Conservation (phyloP, 2,329 filamentous ascomycete species). For the Alternaria sp. region DNA sequence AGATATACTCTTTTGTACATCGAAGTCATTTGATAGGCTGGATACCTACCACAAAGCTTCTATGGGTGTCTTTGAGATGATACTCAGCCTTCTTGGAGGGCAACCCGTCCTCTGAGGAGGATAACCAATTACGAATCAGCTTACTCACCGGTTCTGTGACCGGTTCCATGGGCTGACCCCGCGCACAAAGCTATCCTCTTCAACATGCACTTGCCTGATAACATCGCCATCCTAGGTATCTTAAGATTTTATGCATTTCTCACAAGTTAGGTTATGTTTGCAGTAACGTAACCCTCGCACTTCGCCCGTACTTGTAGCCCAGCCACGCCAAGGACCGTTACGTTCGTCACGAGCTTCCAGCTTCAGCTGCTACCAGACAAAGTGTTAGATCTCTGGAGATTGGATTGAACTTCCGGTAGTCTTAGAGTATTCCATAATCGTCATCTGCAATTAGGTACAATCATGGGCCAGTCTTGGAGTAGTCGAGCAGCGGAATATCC, state of each 20-base stretch:
- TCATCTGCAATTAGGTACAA: neutral
- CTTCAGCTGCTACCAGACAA: neutral
- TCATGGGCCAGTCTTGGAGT: slow-evolving; percentile 20
- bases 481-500: neutral
- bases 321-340: neutral
- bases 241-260: neutral
- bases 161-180: slow-evolving; percentile 14
- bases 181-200: slow-evolving; percentile 8
- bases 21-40: neutral
- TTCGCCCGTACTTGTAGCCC: neutral
- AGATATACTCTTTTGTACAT: neutral
- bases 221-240: neutral
- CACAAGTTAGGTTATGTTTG: neutral
- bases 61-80: neutral
- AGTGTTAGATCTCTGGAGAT: neutral
- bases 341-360: neutral
- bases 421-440: too few species aligned
- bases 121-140: slow-evolving; percentile 18
- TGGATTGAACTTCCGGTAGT: neutral
- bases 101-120: neutral
- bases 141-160: slow-evolving; percentile 16
- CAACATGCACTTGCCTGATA: slow-evolving; percentile 4
- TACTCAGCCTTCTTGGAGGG: neutral
- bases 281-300: neutral
- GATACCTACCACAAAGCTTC: neutral